A percentile compares a stretch with the other conserved stretches of the same genome.
Conservation (phyloP, 306 rosid species). For the Quercus berberidifolia region DNA sequence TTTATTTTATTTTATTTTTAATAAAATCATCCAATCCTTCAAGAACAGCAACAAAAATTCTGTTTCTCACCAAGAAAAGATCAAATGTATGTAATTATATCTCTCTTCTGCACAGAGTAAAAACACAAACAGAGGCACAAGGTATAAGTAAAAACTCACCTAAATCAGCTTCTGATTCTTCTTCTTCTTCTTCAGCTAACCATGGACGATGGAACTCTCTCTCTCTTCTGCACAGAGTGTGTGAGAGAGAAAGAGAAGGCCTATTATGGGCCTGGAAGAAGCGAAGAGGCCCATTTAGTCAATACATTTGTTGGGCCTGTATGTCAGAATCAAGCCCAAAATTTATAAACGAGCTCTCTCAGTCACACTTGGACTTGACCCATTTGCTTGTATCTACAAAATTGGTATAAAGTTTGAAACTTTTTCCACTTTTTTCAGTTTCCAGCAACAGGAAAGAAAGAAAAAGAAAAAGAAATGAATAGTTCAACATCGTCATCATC, state of each 20-base stretch:
- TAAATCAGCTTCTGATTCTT: neutral
- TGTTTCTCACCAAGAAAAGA: no score
- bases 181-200: neutral
- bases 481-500: slow-evolving; percentile 28
- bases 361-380: neutral
- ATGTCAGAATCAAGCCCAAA: neutral
- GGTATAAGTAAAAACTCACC: neutral
- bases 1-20: no score
- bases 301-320: neutral
- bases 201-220: neutral
- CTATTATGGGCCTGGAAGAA: neutral
- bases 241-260: neutral
- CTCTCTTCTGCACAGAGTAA: no score
- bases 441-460: neutral
- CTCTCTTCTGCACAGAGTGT: neutral
- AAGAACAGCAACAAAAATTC: no score
- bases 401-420: neutral
- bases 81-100: no score
- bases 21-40: no score
- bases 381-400: neutral
- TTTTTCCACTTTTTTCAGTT: neutral
- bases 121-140: neutral
- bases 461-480: slow-evolving; percentile 31
- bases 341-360: neutral
- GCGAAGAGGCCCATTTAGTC: neutral